These are phyloP conservation scores for Edaphochlamys debaryana DNA, from an alignment of 139 green algal genomes.

Conservation along the genomic window DNA sequence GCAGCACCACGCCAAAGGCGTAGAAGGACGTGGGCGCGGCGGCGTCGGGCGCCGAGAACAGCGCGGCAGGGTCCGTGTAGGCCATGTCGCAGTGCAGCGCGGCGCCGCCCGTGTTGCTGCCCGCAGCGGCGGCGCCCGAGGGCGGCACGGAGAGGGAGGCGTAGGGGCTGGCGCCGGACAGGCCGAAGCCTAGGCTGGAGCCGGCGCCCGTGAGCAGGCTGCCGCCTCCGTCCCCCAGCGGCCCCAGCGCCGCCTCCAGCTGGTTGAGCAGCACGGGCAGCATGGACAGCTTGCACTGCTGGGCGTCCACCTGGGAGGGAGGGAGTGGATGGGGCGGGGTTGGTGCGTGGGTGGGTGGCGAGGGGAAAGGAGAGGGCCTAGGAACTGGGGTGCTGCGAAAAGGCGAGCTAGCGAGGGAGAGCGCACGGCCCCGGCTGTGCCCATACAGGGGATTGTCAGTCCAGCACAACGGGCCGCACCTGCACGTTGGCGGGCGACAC, in stretches of 20 bases:
- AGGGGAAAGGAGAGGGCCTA: too few relatives aligned
- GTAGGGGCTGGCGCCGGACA: too few relatives aligned
- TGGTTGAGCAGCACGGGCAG: conserved; percentile 67
- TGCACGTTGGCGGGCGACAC: conserved; percentile 59
- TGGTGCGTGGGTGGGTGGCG: too few relatives aligned
- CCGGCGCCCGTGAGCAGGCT: conserved; percentile 2
- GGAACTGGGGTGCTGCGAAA: too few relatives aligned
- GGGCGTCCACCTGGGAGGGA: conserved; percentile 56
- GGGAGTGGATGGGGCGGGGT: too few relatives aligned
- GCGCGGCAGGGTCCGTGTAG: conserved; percentile 63
- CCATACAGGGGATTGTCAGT: too few relatives aligned
- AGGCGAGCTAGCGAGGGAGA: too few relatives aligned
- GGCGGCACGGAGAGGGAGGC: not conserved
- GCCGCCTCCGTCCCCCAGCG: conserved; percentile 42
- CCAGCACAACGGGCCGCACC: too few relatives aligned
- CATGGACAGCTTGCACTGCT: conserved; percentile 59
- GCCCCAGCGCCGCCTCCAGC: conserved; percentile 54
- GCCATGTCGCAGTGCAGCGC: conserved; percentile 59
- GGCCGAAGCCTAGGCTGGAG: too few relatives aligned
- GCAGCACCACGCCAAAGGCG: conserved; percentile 63
- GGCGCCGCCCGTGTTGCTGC: not conserved
- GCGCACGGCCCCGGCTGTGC: too few relatives aligned
- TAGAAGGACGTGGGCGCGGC: conserved; percentile 52
- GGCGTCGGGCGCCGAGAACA: conserved; percentile 46
- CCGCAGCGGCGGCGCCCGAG: not conserved